Percentiles rank a stretch among this genome's conserved stretches.
Conservation (phyloP, 352 stramenopile genomes). For the Phytophthora idaei region DNA sequence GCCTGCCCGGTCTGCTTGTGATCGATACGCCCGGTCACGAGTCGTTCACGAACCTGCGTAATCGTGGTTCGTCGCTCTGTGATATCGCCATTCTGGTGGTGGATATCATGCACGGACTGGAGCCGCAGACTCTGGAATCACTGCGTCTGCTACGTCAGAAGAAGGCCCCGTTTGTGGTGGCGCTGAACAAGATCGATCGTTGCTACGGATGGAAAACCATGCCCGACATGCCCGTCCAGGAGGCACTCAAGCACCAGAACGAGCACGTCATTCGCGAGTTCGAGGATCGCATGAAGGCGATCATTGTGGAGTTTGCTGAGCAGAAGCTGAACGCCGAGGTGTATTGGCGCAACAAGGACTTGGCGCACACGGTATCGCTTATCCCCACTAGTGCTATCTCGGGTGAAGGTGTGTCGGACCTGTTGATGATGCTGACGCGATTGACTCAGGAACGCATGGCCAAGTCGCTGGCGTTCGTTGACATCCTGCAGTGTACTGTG, state of each 20-base stretch:
- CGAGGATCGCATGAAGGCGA: conserved; percentile 91
- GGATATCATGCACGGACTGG: conserved; percentile 99
- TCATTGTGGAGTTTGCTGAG: conserved; percentile 96
- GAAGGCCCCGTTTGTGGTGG: conserved; percentile 98
- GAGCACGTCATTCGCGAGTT: conserved; percentile 97
- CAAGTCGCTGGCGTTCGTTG: conserved; percentile 88
- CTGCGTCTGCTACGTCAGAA: conserved; percentile 96
- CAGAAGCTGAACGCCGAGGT: conserved; percentile 98
- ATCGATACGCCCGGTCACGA: conserved; percentile 99
- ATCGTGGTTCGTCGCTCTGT: conserved; percentile 96
- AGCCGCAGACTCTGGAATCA: conserved; percentile 99
- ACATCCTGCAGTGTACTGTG: conserved; percentile 97
- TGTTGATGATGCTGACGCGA: conserved; percentile 96
- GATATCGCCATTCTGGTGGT: conserved; percentile 99
- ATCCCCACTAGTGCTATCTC: conserved; percentile 99
- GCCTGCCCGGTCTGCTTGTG: conserved; percentile 93
- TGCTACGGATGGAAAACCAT: conserved; percentile 99
- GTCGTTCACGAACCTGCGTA: conserved; percentile 99
- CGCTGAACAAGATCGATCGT: conserved; percentile 99
- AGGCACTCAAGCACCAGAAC: conserved; percentile 89
- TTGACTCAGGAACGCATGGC: conserved; percentile 96
- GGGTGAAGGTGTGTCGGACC: conserved; percentile 97
- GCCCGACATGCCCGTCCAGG: conserved; percentile 94
- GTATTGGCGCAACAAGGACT: conserved; percentile 99
- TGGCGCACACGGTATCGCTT: conserved; percentile 95